These are phyloP conservation scores for Melocanna baccifera DNA, from an alignment of 176 grass and related monocot genomes.

Conservation along the genomic window DNA sequence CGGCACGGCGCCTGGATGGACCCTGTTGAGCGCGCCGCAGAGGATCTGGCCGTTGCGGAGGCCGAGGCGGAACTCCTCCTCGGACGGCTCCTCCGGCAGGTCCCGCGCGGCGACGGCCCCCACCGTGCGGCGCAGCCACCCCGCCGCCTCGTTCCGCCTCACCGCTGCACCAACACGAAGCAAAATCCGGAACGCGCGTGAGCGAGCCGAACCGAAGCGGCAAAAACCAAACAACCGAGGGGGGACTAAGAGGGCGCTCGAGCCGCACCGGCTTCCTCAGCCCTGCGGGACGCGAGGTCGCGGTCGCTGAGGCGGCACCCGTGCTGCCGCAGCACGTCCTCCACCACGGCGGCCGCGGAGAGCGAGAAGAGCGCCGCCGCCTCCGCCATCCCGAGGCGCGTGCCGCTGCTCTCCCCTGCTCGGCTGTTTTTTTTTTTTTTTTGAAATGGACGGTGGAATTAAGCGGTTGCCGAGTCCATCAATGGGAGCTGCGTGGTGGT, in stretches of 20 bases:
- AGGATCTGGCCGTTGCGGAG: slow-evolving; percentile 93
- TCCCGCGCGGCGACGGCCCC: slow-evolving; percentile 77
- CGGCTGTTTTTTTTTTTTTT: neutral
- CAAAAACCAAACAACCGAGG: neutral
- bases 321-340: slow-evolving; percentile 89
- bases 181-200: neutral
- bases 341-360: slow-evolving; percentile 75
- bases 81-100: slow-evolving; percentile 84
- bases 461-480: slow-evolving; percentile 43
- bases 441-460: slow-evolving; percentile 43
- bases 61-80: slow-evolving; percentile 93
- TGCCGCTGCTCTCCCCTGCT: neutral
- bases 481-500: slow-evolving; percentile 37
- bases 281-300: slow-evolving; percentile 80
- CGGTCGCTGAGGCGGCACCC: slow-evolving; percentile 75
- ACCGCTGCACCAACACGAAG: slow-evolving; percentile 47
- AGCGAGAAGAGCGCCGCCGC: slow-evolving; percentile 52
- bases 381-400: slow-evolving; percentile 48
- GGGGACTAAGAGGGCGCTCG: neutral
- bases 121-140: slow-evolving; percentile 83
- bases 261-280: slow-evolving; percentile 75
- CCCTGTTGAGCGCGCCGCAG: slow-evolving; percentile 90
- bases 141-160: slow-evolving; percentile 83
- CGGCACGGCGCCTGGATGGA: slow-evolving; percentile 83
- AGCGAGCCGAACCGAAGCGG: neutral